A percentile compares a stretch with the other conserved stretches of the same genome.
These are phyloP conservation scores for Begonia peltatifolia DNA, from an alignment of 306 rosid genomes.

Conservation along the genomic window DNA sequence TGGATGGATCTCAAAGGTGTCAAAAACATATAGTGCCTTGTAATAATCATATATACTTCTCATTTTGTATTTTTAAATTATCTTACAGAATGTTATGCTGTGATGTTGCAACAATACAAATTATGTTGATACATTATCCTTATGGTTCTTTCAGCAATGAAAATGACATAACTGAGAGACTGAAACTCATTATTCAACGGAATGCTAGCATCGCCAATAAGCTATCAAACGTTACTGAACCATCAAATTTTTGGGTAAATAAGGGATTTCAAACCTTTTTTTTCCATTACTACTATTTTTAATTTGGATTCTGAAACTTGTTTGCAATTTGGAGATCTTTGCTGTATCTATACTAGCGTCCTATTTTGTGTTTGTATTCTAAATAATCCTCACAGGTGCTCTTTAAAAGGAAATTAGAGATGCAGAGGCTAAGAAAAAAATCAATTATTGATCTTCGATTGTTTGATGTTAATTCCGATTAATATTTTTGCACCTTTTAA, in stretches of 20 bases:
- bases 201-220: constrained; percentile 45
- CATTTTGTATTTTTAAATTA: background rate
- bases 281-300: background rate
- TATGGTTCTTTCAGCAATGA: constrained; percentile 59
- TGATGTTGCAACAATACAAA: constrained; percentile 1
- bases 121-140: constrained; percentile 9
- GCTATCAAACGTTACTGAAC: constrained; percentile 27
- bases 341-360: too few relatives aligned
- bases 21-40: constrained; percentile 3
- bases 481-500: too few relatives aligned
- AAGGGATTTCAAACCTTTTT: constrained; percentile 1
- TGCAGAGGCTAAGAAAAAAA: too few relatives aligned
- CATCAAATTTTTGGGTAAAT: constrained; percentile 43
- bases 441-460: too few relatives aligned
- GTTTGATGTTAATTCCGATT: too few relatives aligned
- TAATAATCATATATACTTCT: background rate
- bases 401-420: too few relatives aligned
- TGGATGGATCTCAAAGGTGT: constrained; percentile 70
- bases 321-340: too few relatives aligned
- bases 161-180: constrained; percentile 83
- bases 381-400: too few relatives aligned
- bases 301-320: background rate
- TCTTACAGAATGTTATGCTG: constrained; percentile 3
- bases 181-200: constrained; percentile 46
- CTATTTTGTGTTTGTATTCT: too few relatives aligned